Evolutionary conservation across 495 filamentous ascomycete genomes (phyloP), one percentile per base, ranked within the genome.

Genomic region (Penicillium angulare): DNA sequence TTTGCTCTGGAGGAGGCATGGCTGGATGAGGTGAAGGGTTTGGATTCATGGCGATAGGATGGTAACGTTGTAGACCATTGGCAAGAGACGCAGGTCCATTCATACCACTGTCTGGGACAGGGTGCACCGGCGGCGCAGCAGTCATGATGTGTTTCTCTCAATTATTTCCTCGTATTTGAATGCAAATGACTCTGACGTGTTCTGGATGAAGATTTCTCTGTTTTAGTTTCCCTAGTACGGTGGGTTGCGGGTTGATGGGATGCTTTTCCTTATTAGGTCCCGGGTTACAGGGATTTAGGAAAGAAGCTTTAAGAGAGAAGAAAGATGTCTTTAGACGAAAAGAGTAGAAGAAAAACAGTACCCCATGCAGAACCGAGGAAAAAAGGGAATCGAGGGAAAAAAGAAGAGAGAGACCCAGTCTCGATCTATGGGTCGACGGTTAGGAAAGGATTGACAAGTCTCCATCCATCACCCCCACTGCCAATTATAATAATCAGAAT

Each of bases 31-130:
- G 55, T 36, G 62, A 56, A 24, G 68, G 66, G 43, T 66, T 68
- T 10, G 73, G 71, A 52, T 77, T 77, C 65, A 75, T 77, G 47
- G 73, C 73, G 56, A 77, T 75, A 24, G 73, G 71, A 43, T 75
- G 72, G 39, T 75, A 75, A 29, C 73, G 71, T 29, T 71, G 69
- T 2, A 74, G 60, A 53, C 56, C 57, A 58, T 66, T 66, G 23
- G 57, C 63, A 43, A 68, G 51, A 64, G 72, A 70, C 42, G 62
- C 55, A 23, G 61, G 59, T 24, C 52, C 63, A 47, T 70, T 73
- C 15, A 75, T 49, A 10, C 65, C 66, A 58, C 61, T 64, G 32
- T 74, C 70, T 31, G 65, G 64, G 45, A 65, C 65, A 32, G 60
- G 17, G 22, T 72, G 68, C 39, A 67, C 56, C 58, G 72, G 70